phyloP scores from a whole-genome alignment of 148 eudicot species.

The Rhododendron kiyosumense region DNA sequence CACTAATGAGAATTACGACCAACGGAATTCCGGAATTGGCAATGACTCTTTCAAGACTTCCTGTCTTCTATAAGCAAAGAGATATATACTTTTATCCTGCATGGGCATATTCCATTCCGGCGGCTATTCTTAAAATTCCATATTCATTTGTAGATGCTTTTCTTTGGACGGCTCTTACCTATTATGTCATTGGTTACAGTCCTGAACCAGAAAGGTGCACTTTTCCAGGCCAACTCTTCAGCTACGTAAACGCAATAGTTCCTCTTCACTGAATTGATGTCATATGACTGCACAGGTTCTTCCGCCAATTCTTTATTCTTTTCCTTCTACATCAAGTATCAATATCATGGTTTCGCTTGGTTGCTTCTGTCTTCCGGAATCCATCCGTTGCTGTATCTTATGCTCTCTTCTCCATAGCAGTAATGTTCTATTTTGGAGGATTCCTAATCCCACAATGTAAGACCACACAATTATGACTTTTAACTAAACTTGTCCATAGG shows the following conservation, averaged over 20 bases:
- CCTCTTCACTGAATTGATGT: not conserved
- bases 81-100: slow-evolving; percentile 61
- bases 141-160: slow-evolving; percentile 46
- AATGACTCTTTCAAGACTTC: slow-evolving; percentile 47
- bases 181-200: slow-evolving; percentile 61
- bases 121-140: slow-evolving; percentile 53
- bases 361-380: slow-evolving; percentile 42
- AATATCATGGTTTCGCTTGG: slow-evolving; percentile 40
- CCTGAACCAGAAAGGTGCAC: slow-evolving; percentile 52
- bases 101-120: slow-evolving; percentile 71
- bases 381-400: slow-evolving; percentile 32
- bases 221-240: not conserved
- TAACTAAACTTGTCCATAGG: not conserved
- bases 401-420: slow-evolving; percentile 22
- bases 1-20: slow-evolving; percentile 40
- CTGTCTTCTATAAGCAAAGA: slow-evolving; percentile 67
- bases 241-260: not conserved
- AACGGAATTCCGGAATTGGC: slow-evolving; percentile 59
- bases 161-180: slow-evolving; percentile 54
- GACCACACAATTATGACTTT: not conserved
- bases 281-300: slow-evolving; percentile 25
- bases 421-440: slow-evolving; percentile 41
- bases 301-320: slow-evolving; percentile 39
- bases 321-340: slow-evolving; percentile 38
- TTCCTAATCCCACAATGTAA: slow-evolving; percentile 48